Evolutionary conservation across 495 filamentous ascomycete genomes (phyloP), one percentile per base, ranked within the genome.

Genomic region (Penicillium goetzii): DNA sequence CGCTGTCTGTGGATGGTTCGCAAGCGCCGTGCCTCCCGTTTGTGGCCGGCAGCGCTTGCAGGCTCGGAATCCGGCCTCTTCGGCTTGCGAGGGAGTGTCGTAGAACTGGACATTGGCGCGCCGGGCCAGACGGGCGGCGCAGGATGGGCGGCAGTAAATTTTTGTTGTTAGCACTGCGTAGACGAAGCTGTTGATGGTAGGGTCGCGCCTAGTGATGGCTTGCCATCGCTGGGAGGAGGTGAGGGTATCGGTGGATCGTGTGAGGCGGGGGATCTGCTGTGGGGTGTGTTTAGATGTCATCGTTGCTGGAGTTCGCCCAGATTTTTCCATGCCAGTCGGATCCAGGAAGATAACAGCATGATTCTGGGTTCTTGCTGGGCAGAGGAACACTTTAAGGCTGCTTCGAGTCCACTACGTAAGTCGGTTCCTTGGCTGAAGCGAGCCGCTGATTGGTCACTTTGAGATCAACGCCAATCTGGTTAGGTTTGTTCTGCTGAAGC

Each of bases 31-130:
- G 56, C 61, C 64, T 30, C 68, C 71, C 33, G 68, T 65, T 38
- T 85, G 74, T 10, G 88, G 88, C 36, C 80, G 79, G 71, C 88
- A 90, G 64, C 88, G 79, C 76, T 89, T 89, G 75, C 88, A 90
- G 15, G 86, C 68, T 43, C 86, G 76, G 63, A 84, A 89, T 0
- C 87, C 88, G 19, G 79, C 85, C 3, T 69, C 65, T 68, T 83
- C 77, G 19, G 88, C 88, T 58, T 84, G 79, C 0, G 76, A 68
- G n/a, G 84, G 73, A 8, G 78, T 82, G 43, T 83, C 74, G 71
- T 84, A 85, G 74, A 89, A 89, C 15, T 72, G 67, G 53, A 89
- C 79, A 61, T 89, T 88, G 36, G 84, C 81, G 21, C 87, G 82
- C 17, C 86, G 80, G 10, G 88, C 86, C 21, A 88, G 81, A 4